These are phyloP conservation scores for Diaporthe ampelina DNA, from an alignment of 2,329 filamentous ascomycete species.

Conservation along the genomic window DNA sequence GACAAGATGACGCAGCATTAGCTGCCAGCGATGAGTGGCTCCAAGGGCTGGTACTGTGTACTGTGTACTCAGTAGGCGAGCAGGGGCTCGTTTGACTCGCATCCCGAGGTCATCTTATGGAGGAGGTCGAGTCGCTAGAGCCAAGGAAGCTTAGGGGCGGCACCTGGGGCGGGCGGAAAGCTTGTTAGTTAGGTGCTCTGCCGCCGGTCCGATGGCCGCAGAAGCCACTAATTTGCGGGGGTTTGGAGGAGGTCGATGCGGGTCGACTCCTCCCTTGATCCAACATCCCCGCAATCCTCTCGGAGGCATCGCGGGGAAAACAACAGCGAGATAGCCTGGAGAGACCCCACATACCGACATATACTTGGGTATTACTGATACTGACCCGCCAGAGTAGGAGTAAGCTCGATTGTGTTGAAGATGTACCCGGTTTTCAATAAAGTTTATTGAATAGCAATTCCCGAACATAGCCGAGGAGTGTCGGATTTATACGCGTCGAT, in stretches of 20 bases:
- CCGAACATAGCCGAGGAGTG: neutral
- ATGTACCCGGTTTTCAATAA: neutral
- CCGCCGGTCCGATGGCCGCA: neutral
- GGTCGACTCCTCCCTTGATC: no score
- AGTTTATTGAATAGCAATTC: neutral
- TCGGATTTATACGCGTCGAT: neutral
- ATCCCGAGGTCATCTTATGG: neutral
- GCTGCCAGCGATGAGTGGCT: neutral
- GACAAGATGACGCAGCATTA: slow-evolving; percentile 5
- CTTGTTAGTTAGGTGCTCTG: neutral
- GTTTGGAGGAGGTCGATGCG: no score
- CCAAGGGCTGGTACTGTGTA: neutral
- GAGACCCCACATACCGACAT: neutral
- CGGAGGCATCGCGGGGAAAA: slow-evolving; percentile 1
- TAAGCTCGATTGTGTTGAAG: neutral
- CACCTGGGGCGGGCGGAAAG: neutral
- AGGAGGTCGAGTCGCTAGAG: neutral
- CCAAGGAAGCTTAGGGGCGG: slow-evolving; percentile 23
- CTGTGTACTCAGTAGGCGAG: neutral
- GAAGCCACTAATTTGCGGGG: slow-evolving; percentile 4
- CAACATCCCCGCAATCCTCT: neutral
- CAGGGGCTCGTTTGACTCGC: neutral
- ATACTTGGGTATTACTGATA: neutral
- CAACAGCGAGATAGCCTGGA: neutral
- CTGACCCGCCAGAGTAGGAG: neutral